Percentiles rank a stretch among this genome's conserved stretches.
Evolutionary conservation across 2,329 filamentous ascomycete genomes (phyloP).

Genomic region (Grosmannia huntii): DNA sequence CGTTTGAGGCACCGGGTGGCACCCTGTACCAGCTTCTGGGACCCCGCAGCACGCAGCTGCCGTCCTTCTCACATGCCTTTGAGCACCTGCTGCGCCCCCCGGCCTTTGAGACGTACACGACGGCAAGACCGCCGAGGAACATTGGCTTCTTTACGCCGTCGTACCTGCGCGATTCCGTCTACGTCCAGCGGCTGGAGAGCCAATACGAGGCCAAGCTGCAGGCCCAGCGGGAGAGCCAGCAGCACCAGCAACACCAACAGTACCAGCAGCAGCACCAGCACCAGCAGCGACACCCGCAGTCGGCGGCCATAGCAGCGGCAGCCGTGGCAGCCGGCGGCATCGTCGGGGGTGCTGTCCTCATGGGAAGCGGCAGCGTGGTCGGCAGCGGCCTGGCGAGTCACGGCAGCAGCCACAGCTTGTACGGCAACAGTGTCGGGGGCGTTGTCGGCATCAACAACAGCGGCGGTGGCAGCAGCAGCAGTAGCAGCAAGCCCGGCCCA

Average conservation of each 20-base stretch:
- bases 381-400: constrained; percentile 22
- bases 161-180: constrained; percentile 66
- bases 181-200: constrained; percentile 64
- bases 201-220: constrained; percentile 48
- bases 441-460: neutral
- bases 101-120: constrained; percentile 11
- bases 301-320: constrained; percentile 22
- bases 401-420: constrained; percentile 32
- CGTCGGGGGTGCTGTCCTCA: neutral
- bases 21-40: constrained; percentile 14
- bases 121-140: constrained; percentile 10
- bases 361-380: neutral
- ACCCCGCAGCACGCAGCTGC: constrained; percentile 20
- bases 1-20: constrained; percentile 15
- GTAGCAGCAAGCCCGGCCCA: constrained; percentile 39
- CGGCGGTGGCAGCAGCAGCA: neutral
- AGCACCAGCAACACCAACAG: constrained; percentile 12
- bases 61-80: constrained; percentile 39
- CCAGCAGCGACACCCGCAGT: neutral
- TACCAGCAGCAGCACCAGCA: constrained; percentile 15
- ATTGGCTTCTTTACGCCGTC: constrained; percentile 66
- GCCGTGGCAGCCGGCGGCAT: constrained; percentile 1
- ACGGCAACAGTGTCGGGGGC: neutral
- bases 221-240: constrained; percentile 35
- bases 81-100: constrained; percentile 29